Evolutionary conservation across 139 green algal species (phyloP).

Genomic region (Eudorina sp.): DNA sequence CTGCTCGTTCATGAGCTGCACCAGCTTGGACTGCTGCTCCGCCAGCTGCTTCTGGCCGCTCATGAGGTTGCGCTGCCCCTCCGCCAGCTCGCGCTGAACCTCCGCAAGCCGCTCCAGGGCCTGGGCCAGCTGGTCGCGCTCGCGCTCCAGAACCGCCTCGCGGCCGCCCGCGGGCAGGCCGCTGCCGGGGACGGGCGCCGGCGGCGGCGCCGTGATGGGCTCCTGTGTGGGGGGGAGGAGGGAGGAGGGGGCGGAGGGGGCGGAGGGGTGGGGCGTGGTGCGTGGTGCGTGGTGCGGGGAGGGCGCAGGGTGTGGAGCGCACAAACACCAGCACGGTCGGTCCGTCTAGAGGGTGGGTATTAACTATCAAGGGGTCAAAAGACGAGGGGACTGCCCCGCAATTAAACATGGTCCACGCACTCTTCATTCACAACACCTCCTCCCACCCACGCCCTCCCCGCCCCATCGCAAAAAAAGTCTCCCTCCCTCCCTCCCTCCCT

Average conservation of each 20-base stretch:
- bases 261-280: not conserved
- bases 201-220: not conserved
- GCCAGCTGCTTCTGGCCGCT: constrained; percentile 77
- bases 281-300: too few relatives aligned
- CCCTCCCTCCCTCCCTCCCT: too few relatives aligned
- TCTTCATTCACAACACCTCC: too few relatives aligned
- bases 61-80: constrained; percentile 82
- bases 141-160: constrained; percentile 63
- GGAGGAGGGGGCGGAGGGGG: not conserved
- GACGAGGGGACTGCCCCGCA: too few relatives aligned
- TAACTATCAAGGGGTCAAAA: too few relatives aligned
- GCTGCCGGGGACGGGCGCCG: not conserved
- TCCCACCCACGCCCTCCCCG: too few relatives aligned
- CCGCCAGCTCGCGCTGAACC: constrained; percentile 80
- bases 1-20: constrained; percentile 65
- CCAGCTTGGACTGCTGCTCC: constrained; percentile 79
- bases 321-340: too few relatives aligned
- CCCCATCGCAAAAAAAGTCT: too few relatives aligned
- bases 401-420: too few relatives aligned
- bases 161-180: not conserved
- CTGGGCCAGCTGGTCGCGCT: constrained; percentile 72
- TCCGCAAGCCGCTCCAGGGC: constrained; percentile 78
- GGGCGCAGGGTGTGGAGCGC: too few relatives aligned
- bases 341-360: too few relatives aligned
- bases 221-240: not conserved